Base-by-base conservation (phyloP, 2,329 filamentous ascomycete species). In the Pseudopyrenochaeta lycopersici region DNA sequence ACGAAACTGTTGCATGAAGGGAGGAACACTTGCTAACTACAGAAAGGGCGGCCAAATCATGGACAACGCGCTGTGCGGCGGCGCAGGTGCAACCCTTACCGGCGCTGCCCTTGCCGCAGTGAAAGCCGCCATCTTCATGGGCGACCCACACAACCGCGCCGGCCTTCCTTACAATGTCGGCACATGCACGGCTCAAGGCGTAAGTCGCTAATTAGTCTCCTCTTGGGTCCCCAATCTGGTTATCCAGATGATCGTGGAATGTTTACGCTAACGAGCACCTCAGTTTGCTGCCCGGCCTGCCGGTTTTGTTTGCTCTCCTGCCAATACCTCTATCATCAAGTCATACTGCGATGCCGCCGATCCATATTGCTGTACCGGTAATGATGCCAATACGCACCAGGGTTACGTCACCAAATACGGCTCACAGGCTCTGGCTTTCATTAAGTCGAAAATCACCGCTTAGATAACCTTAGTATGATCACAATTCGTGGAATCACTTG, bases 311-410 rank as follows among this genome's bases (percentile, higher is more conserved):
- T 89, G 86, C 75, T 60, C 70, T 2, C 79, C 80, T 1, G 81
- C 84, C 4, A 79, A 58, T 9, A 78, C 78, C 31, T 79, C 73
- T 67, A 85, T 84, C 64, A 84, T 89, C 62, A 77, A 87, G 75
- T 85, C 84, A 4, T 89, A 89, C 78, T 89, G 87, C 71, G 87
- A 90, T 62, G 76, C 81, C 4, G 66, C 82, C 3, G 87, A 89
- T 58, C 86, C 86, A 0, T 89, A 87, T 76, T 89, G 87, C 80
- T 89, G 85, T 74, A 86, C 82, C 36, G 87, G 87, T 43, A 86
- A 81, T 63, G 80, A 88, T 54, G 78, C 81, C 21, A 82, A 83
- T 63, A 80, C 82, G 6, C 87, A 89, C 71, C 83, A 88, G 69
- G 81, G 85, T 44, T 89, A 90, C 54, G 85, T 83, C 2, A 75